Evolutionary conservation across 331 rosid species (phyloP).

Genomic region (Ulmus americana): DNA sequence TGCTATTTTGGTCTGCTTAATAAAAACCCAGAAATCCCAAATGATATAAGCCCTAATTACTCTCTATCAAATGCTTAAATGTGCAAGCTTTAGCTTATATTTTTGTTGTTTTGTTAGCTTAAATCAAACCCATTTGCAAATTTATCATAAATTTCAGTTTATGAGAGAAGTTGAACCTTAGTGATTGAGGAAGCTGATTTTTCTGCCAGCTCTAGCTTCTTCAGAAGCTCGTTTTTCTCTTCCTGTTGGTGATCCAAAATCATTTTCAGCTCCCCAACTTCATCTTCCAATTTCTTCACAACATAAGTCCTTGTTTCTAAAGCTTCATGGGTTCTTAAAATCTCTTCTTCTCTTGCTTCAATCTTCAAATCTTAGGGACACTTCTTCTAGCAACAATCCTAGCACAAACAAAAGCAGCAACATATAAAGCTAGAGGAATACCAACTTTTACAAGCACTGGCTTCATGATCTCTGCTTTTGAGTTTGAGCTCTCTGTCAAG

Average conservation of each 20-base stretch:
- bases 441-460: slow-evolving; percentile 53
- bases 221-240: slow-evolving; percentile 40
- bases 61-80: too few relatives aligned
- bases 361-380: slow-evolving; percentile 33
- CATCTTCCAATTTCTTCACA: slow-evolving; percentile 39
- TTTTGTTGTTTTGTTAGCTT: too few relatives aligned
- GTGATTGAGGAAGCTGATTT: slow-evolving; percentile 21
- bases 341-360: slow-evolving; percentile 37
- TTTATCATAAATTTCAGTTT: too few relatives aligned
- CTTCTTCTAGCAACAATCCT: slow-evolving; percentile 39
- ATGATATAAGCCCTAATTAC: too few relatives aligned
- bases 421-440: slow-evolving; percentile 53
- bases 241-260: slow-evolving; percentile 32
- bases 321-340: slow-evolving; percentile 34
- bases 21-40: too few relatives aligned
- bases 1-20: too few relatives aligned
- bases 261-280: slow-evolving; percentile 38
- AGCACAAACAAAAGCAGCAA: slow-evolving; percentile 49
- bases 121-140: too few relatives aligned
- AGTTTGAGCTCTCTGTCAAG: slow-evolving; percentile 41
- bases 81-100: too few relatives aligned
- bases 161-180: slow-evolving; percentile 26
- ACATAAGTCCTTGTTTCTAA: slow-evolving; percentile 29
- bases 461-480: slow-evolving; percentile 33
- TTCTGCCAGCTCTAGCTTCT: slow-evolving; percentile 42